Evolutionary conservation across 495 filamentous ascomycete genomes (phyloP), one percentile per base, ranked within the genome.

Genomic region (Hyaloscypha variabilis): DNA sequence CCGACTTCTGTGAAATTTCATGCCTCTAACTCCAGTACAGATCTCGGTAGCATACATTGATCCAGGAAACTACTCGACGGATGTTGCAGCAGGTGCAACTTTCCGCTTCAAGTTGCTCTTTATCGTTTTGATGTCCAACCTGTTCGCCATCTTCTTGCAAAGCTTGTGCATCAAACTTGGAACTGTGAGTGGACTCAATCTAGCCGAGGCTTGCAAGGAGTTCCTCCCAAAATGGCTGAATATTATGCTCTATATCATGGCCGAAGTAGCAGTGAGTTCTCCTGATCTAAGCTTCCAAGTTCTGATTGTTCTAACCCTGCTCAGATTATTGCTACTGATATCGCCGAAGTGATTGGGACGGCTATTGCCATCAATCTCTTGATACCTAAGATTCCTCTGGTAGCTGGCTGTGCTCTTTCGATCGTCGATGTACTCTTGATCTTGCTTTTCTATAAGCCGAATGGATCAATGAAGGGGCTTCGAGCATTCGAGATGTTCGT

Each of bases 291-390:
- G 14, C 49, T n/a, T 11, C 34, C 14, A 21, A 2, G 14, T 54
- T n/a, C 8, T 1, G 39, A 30, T 46, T 28, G 36, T 63, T 62
- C 68, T 73, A 34, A 67, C 49, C 17, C 54, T 25, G 6, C 36
- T 6, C 30, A 73, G 71, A 94, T 96, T 71, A 87, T 96, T 66
- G 92, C 92, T 2, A 96, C 92, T 3, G 92, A 96, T 76, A 94
- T 97, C 73, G 93, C 93, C 52, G 93, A 97, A 83, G 87, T 97
- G 39, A 91, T 96, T 67, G 93, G 93, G 46, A 94, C 91, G 1
- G 93, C 93, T 3, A 97, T 97, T 71, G 91, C 91, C n/a, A 80
- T 96, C 62, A 95, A 96, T 71, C 77, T 97, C 14, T 83, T 97
- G 3, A 77, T 93, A 10, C 82, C 82, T 14, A 83, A 92, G 26